phyloP scores from a whole-genome alignment of 1,284 basidiomycete genomes.

The Chalciporus sp. region DNA sequence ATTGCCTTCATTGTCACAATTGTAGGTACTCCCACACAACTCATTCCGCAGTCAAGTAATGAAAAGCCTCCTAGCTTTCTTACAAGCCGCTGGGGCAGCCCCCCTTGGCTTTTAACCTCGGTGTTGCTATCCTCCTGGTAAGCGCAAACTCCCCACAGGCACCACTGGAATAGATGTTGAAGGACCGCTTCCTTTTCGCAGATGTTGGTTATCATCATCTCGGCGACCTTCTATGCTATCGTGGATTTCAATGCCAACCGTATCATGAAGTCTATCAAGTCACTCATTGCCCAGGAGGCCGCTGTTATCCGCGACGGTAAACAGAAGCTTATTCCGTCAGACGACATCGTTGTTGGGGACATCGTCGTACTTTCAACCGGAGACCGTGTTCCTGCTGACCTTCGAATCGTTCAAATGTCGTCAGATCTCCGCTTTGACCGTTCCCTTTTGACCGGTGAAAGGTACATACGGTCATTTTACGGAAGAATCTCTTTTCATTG shows the following conservation, averaged over 20 bases:
- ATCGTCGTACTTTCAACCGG: conserved; percentile 74
- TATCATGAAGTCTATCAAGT: conserved; percentile 40
- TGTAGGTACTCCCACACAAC: conserved; percentile 28
- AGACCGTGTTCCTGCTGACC: conserved; percentile 83
- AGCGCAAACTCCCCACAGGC: conserved; percentile 43
- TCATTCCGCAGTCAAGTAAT: conserved; percentile 12
- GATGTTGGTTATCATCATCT: conserved; percentile 64
- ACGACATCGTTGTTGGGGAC: conserved; percentile 84
- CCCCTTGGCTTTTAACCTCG: conserved; percentile 56
- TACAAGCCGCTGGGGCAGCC: conserved; percentile 48
- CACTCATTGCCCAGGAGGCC: conserved; percentile 45
- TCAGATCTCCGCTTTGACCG: conserved; percentile 62
- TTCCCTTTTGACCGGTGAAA: conserved; percentile 64
- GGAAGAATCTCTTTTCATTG: background rate
- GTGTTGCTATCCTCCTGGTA: conserved; percentile 79
- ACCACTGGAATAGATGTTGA: background rate
- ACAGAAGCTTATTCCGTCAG: conserved; percentile 64
- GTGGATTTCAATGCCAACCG: conserved; percentile 43
- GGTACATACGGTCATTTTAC: conserved; percentile 27
- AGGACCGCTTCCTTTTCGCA: background rate
- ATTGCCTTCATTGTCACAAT: conserved; percentile 50
- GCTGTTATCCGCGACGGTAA: conserved; percentile 58
- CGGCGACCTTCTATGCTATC: conserved; percentile 48
- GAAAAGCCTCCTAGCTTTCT: conserved; percentile 37
- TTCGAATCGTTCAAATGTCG: conserved; percentile 63